Conservation (phyloP, 345 rosid genomes). For the Pistacia atlantica region DNA sequence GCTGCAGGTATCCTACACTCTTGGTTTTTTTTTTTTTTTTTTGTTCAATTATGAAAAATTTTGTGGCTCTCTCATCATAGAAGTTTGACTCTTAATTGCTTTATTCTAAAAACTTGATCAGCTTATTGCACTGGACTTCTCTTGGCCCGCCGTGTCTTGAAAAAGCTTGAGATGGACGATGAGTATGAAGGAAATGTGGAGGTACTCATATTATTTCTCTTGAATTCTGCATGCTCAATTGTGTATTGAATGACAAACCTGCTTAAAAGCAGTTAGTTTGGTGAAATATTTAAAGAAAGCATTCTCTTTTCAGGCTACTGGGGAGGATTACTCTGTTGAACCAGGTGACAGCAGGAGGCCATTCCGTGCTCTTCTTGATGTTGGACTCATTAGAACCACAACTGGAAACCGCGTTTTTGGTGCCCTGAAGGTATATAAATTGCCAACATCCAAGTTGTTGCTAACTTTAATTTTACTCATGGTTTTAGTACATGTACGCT, state of each 20-base stretch:
- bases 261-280: too few relatives aligned
- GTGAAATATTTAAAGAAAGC: neutral
- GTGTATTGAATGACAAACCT: neutral
- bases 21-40: neutral
- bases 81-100: neutral
- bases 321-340: slow-evolving; percentile 88
- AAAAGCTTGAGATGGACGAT: slow-evolving; percentile 67
- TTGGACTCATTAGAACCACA: slow-evolving; percentile 70
- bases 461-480: too few relatives aligned
- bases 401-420: slow-evolving; percentile 81
- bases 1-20: slow-evolving; percentile 53
- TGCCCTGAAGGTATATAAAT: slow-evolving; percentile 58
- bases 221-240: neutral
- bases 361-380: slow-evolving; percentile 86
- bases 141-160: slow-evolving; percentile 73
- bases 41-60: neutral
- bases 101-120: slow-evolving; percentile 15
- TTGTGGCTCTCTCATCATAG: neutral
- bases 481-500: neutral
- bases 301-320: slow-evolving; percentile 57
- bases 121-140: slow-evolving; percentile 87
- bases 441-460: neutral
- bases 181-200: slow-evolving; percentile 75
- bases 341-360: slow-evolving; percentile 73
- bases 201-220: slow-evolving; percentile 29